Evolutionary conservation across 2,329 filamentous ascomycete species (phyloP), one percentile per base, ranked within the genome.

Genomic region (Emmonsiellopsis sp.): DNA sequence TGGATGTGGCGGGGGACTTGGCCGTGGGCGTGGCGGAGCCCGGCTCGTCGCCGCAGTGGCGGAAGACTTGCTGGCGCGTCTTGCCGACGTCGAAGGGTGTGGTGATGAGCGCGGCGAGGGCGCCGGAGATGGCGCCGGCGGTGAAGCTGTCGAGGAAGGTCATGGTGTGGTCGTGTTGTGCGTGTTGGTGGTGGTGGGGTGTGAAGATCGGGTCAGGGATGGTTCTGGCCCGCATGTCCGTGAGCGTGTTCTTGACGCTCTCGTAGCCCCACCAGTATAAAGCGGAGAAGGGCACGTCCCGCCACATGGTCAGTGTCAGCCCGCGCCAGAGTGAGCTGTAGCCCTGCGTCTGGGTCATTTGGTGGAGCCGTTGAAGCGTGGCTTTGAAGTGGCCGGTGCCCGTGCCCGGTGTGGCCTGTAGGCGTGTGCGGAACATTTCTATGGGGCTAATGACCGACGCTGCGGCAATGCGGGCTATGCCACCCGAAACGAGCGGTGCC

Each of bases 261-360:
- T 98, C 93, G 67, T 98, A 98, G 10, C 93, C 92, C 84, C 87
- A 94, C 93, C 93, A 98, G 74, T 98, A 98, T 44, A 98, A 80
- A 3, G 87, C 93, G 0, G 92, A 97, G 65, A 98, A 98, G 0
- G 93, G 93, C 0, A 97, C 93, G 66, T 98, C 93, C 58, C 93
- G 81, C 93, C 93, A 98, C 54, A 98, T 79, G 0, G 92, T 97
- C 62, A 98, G 75, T 0, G 86, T 90, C 53, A 98, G 73, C 0
- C 93, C 93, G 54, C 92, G 80, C 93, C 93, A 98, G 0, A 98
- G 75, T 1, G 90, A 89, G 1, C 79, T 78, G 61, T 93, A 89
- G 2, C 93, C 93, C 57, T 88, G 80, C 0, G 74, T 72, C 8
- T 78, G 77, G 1, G 95, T 88, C 89, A 96, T 93, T 34, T 86